phyloP scores from a whole-genome alignment of 176 grass and related monocot genomes.

The Eremochloa ophiuroides region DNA sequence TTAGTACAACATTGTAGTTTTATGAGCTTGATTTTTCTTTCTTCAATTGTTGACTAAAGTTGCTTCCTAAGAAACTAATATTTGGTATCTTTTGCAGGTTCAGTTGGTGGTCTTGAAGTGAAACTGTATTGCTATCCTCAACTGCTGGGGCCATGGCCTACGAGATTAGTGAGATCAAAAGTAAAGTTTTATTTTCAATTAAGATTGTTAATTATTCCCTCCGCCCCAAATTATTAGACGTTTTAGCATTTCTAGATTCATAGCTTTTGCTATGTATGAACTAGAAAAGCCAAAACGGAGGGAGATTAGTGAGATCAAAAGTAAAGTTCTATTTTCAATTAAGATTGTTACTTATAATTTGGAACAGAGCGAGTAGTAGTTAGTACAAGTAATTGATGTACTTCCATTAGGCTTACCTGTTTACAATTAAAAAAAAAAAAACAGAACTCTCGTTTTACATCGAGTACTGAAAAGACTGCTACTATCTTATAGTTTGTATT shows the following conservation, averaged over 20 bases:
- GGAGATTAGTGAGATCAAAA: constrained; percentile 95
- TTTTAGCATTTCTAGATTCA: no score
- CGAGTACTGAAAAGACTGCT: constrained; percentile 5
- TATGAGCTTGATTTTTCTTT: background rate
- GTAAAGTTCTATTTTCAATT: constrained; percentile 48
- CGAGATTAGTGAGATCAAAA: constrained; percentile 92
- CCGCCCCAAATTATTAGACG: no score
- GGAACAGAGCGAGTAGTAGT: no score
- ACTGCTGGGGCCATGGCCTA: constrained; percentile 52
- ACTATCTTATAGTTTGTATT: background rate
- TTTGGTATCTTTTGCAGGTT: constrained; percentile 23
- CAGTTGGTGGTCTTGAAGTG: constrained; percentile 19
- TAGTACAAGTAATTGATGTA: background rate
- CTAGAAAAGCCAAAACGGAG: no score
- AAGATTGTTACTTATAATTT: background rate
- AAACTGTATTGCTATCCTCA: constrained; percentile 19
- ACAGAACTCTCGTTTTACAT: background rate
- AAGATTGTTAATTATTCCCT: background rate
- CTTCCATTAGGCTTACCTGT: no score
- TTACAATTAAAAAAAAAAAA: background rate
- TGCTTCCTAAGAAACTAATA: constrained; percentile 8
- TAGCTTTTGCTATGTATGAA: no score
- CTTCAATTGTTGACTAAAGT: background rate
- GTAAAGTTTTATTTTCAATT: constrained; percentile 48
- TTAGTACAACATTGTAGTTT: background rate